Base-by-base conservation (phyloP, 768 basidiomycete species). In the Rhodotorula paludigena region DNA sequence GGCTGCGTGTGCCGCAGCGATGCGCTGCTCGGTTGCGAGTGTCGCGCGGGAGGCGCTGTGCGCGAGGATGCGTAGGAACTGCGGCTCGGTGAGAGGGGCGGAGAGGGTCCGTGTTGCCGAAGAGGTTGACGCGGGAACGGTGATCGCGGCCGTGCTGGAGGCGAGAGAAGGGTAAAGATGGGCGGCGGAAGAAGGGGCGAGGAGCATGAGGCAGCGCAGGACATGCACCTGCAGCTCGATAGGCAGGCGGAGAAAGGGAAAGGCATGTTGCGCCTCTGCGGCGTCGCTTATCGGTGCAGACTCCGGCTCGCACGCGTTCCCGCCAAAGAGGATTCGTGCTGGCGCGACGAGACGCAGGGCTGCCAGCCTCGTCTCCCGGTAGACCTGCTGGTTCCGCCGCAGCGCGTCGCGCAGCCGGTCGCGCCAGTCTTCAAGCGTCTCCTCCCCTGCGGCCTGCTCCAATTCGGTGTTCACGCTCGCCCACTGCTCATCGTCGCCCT, bases 221-320 rank as follows among this genome's bases (percentile, higher is more conserved):
- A 72, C 33, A 55, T 72, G 66, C 21, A 68, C 63, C 20, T 61
- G 71, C 35, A 72, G 48, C 49, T 72, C 71, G 59, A 68, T 55
- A 10, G 71, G 63, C 7, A 72, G 66, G 32, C 63, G 59, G 30
- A 64, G 59, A 60, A 72, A 67, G 16, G 71, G 71, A 60, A 68
- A 72, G 6, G 54, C 32, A 16, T 32, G 33, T 1, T 51, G 51
- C 0, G 28, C 39, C 1, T 25, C 39, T 12, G 66, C 61, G 33
- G 33, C 20, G 51, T 21, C 35, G 33, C 45, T 10, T 12, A n/a
- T n/a, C n/a, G 44, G 21, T 12, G 44, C 12, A 8, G 44, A 45
- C 5, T n/a, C n/a, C n/a, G 42, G 30, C 28, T 60, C 62, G 0
- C 23, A n/a, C 0, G 69, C 33, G 49, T 64, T 53, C 10, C 64